phyloP scores from a whole-genome alignment of 208 protist genomes.

The Trypanosoma cruzi region DNA sequence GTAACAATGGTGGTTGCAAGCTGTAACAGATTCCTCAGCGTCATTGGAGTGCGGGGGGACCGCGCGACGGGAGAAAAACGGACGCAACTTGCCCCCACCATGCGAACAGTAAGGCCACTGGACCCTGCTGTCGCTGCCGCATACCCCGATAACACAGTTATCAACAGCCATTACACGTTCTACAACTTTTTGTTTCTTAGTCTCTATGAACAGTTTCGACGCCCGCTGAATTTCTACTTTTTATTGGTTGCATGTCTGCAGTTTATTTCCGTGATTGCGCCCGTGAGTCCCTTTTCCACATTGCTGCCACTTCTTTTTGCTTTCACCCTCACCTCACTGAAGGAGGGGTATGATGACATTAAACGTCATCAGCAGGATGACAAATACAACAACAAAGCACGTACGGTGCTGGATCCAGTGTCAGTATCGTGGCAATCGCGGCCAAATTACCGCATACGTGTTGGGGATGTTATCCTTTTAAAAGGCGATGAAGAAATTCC shows the following conservation, averaged over 20 bases:
- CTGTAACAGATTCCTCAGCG: background rate
- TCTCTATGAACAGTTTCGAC: slow-evolving; percentile 96
- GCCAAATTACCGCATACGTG: slow-evolving; percentile 59
- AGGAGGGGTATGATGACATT: slow-evolving; percentile 95
- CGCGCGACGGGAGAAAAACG: background rate
- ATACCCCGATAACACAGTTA: slow-evolving; percentile 86
- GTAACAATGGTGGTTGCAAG: background rate
- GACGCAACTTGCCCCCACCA: background rate
- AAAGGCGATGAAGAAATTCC: slow-evolving; percentile 85
- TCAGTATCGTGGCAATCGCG: slow-evolving; percentile 34
- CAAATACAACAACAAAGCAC: slow-evolving; percentile 71
- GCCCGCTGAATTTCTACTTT: slow-evolving; percentile 97
- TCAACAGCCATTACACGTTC: slow-evolving; percentile 94
- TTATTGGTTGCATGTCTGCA: slow-evolving; percentile 93
- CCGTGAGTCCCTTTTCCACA: slow-evolving; percentile 93
- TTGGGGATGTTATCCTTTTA: slow-evolving; percentile 88
- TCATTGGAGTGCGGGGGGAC: background rate
- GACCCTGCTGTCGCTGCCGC: slow-evolving; percentile 33
- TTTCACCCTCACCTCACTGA: slow-evolving; percentile 91
- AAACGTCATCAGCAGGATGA: slow-evolving; percentile 84
- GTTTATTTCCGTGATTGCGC: slow-evolving; percentile 91
- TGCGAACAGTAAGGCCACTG: slow-evolving; percentile 57
- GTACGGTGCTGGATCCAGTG: slow-evolving; percentile 39
- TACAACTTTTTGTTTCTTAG: slow-evolving; percentile 96
- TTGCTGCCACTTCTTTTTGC: slow-evolving; percentile 94